Conservation (phyloP, 768 basidiomycete genomes). For the Mycena venus region DNA sequence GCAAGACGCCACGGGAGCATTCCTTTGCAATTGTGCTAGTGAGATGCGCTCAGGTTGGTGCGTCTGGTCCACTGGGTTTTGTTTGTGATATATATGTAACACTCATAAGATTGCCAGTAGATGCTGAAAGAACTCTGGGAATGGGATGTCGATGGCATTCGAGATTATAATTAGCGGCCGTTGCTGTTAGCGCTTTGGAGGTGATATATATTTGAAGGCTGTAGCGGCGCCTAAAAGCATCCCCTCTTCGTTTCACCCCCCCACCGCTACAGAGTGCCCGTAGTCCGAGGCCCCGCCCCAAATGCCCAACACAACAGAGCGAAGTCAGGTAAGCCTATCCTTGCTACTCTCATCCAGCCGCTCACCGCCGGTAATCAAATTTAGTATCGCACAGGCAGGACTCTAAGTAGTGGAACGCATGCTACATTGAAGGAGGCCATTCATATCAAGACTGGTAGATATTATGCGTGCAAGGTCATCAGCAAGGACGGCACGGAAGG, state of each 20-base stretch:
- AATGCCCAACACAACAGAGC: conserved; percentile 46
- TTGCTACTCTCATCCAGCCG: neutral
- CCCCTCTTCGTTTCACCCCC: neutral
- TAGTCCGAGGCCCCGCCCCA: neutral
- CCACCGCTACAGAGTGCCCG: neutral
- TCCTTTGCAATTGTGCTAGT: too few species aligned
- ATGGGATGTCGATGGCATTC: too few species aligned
- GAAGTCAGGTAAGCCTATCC: conserved; percentile 58
- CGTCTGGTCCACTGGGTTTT: too few species aligned
- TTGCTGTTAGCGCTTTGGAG: neutral
- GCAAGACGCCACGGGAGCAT: too few species aligned
- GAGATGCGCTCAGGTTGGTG: too few species aligned
- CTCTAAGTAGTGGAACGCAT: conserved; percentile 91
- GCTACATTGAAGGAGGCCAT: conserved; percentile 95
- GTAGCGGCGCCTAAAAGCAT: neutral
- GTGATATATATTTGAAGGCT: neutral
- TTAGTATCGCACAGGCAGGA: conserved; percentile 90
- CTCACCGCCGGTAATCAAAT: neutral
- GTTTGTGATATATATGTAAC: too few species aligned
- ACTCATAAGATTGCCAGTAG: too few species aligned
- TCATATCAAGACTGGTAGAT: conserved; percentile 89
- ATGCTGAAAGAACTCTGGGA: too few species aligned
- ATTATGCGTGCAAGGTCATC: conserved; percentile 98
- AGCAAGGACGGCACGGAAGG: conserved; percentile 99
- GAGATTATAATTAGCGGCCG: neutral